A percentile compares a stretch with the other conserved stretches of the same genome.
Conservation (phyloP, 768 basidiomycete genomes). For the Psilocybe azurescens region DNA sequence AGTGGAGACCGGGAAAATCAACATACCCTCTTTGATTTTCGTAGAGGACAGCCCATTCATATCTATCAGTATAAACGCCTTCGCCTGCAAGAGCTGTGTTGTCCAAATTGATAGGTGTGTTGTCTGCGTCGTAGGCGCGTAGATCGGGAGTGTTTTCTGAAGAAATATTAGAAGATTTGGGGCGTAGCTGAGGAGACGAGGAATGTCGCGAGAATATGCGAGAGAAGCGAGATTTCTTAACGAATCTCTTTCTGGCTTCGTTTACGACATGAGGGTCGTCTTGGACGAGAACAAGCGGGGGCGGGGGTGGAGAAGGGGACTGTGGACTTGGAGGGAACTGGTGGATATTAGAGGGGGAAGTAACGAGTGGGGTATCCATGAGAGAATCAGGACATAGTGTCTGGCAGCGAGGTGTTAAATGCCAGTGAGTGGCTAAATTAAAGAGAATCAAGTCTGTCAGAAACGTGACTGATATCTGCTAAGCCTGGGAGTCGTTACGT, state of each 20-base stretch:
- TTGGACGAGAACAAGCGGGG: conserved; percentile 41
- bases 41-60: conserved; percentile 79
- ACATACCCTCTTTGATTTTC: conserved; percentile 84
- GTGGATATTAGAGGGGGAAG: conserved; percentile 10
- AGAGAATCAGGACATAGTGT: conserved; percentile 14
- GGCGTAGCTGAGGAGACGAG: conserved; percentile 20
- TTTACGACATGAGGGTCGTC: conserved; percentile 46
- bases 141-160: background rate
- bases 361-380: conserved; percentile 16
- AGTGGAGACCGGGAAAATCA: background rate
- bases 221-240: conserved; percentile 34
- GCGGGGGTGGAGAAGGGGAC: conserved; percentile 30
- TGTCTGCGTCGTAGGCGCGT: conserved; percentile 8
- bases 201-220: conserved; percentile 41
- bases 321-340: conserved; percentile 11
- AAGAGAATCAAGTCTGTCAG: background rate
- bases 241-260: conserved; percentile 51
- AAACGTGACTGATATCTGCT: background rate
- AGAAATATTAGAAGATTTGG: conserved; percentile 4
- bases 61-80: conserved; percentile 51
- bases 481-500: conserved; percentile 6
- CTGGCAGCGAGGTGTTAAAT: background rate
- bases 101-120: conserved; percentile 38
- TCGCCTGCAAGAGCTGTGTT: conserved; percentile 26
- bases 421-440: background rate